Conservation (phyloP, 1,284 basidiomycete genomes). For the Leccinum fuscescens region DNA sequence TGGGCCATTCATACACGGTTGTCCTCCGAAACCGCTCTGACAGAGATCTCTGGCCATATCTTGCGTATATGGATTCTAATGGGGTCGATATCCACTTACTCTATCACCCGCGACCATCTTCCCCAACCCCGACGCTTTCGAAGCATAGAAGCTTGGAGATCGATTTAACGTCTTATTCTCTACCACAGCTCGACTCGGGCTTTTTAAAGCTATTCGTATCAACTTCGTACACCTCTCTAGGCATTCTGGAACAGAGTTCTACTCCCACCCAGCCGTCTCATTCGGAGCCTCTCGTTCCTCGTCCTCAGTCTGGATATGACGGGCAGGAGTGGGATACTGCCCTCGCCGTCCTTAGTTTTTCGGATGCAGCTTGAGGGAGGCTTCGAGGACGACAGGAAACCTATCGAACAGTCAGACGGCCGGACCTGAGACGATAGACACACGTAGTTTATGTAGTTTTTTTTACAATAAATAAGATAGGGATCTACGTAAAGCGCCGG, state of each 20-base stretch:
- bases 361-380: conserved; percentile 7
- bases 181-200: conserved; percentile 37
- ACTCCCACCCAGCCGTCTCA: conserved; percentile 20
- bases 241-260: conserved; percentile 40
- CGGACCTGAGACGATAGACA: conserved; percentile 6
- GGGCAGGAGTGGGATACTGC: conserved; percentile 34
- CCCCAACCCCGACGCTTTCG: conserved; percentile 35
- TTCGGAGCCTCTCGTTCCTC: conserved; percentile 12
- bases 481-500: not conserved
- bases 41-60: conserved; percentile 45
- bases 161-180: conserved; percentile 35
- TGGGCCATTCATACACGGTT: conserved; percentile 38
- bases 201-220: conserved; percentile 50
- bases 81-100: conserved; percentile 45
- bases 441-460: not conserved
- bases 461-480: not conserved
- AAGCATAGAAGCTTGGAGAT: conserved; percentile 37
- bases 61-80: conserved; percentile 47
- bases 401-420: conserved; percentile 5
- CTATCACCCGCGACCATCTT: conserved; percentile 37
- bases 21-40: conserved; percentile 41
- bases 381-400: not conserved
- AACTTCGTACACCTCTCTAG: conserved; percentile 42
- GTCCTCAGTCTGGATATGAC: conserved; percentile 9
- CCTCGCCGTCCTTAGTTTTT: conserved; percentile 26